phyloP scores from a whole-genome alignment of 805 yeast species.

The Candida ipomoeae region DNA sequence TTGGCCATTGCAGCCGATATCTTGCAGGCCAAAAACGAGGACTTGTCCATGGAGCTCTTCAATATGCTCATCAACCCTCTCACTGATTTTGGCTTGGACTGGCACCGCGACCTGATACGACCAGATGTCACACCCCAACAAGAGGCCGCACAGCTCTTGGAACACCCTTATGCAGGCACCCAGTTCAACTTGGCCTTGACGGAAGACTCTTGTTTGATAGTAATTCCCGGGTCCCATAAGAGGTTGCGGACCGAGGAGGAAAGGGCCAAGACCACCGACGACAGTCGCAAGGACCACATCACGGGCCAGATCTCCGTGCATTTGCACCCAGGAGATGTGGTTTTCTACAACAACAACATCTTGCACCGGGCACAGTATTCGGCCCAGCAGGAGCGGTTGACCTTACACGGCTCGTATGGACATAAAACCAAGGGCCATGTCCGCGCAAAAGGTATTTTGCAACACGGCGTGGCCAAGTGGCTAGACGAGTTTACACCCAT shows the following conservation, averaged over 20 bases:
- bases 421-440: constrained; percentile 36
- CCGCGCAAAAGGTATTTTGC: constrained; percentile 49
- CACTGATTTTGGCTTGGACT: constrained; percentile 49
- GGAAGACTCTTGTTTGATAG: constrained; percentile 44
- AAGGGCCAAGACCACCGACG: constrained; percentile 35
- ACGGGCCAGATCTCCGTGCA: constrained; percentile 38
- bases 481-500: constrained; percentile 31
- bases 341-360: constrained; percentile 47
- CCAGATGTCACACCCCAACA: constrained; percentile 45
- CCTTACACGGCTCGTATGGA: constrained; percentile 51
- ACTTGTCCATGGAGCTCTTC: constrained; percentile 45
- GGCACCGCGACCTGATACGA: constrained; percentile 51
- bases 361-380: constrained; percentile 46
- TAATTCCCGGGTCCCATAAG: constrained; percentile 45
- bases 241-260: constrained; percentile 44
- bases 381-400: constrained; percentile 36
- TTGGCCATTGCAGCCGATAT: constrained; percentile 40
- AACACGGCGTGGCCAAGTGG: constrained; percentile 51
- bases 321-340: constrained; percentile 47
- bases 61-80: constrained; percentile 52
- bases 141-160: constrained; percentile 37
- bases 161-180: constrained; percentile 43
- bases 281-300: constrained; percentile 31
- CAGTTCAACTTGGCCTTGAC: constrained; percentile 50
- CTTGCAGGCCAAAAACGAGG: constrained; percentile 33